Base-by-base conservation (phyloP, 2,329 filamentous ascomycete species). In the Furcasterigmium furcatum region DNA sequence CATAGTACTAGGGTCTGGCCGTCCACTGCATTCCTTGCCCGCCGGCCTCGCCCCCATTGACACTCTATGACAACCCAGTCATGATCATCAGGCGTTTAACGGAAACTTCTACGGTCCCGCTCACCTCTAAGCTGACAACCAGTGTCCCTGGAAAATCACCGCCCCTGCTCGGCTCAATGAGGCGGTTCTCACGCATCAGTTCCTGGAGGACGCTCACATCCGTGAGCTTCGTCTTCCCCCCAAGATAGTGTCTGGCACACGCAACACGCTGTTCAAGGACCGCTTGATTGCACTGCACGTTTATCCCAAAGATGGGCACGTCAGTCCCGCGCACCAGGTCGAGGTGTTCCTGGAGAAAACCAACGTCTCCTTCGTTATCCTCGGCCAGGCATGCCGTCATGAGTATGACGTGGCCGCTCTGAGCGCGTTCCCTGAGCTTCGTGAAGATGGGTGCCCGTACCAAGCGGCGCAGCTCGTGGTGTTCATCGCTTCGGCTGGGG, bases 381-480 rank as follows among this genome's bases (percentile, higher is more conserved):
- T 35, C 21, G 4, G 36, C 54, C 3, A 35, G 32, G 18, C 32
- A 35, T 35, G 32, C 32, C 32, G 32, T 35, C 47, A 56, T 53
- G 22, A 55, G 45, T 4, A 55, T 45, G 10, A 38, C 24, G 9
- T 47, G 14, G 1, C 48, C 53, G 13, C 47, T 5, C 7, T 32
- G 38, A 14, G 43, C 54, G 4, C 21, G 45, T 22, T 50, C 22
- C 14, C 20, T n/a, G 16, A 53, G 41, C 9, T 48, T 48, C 2
- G 27, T 21, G 18, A 57, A 56, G 13, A 55, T 42, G 14, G 49
- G 50, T 3, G 38, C 47, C 14, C 52, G 48, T 5, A 56, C 38
- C 14, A 38, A n/a, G 1, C 48, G 44, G 14, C 53, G 52, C 3
- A 56, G 43, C 14, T 53, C 46, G 25, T 56, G 44, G 32, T 56